Evolutionary conservation across 352 stramenopile genomes (phyloP), one percentile per base, ranked within the genome.

Genomic region (Globisporangium sylvaticum): DNA sequence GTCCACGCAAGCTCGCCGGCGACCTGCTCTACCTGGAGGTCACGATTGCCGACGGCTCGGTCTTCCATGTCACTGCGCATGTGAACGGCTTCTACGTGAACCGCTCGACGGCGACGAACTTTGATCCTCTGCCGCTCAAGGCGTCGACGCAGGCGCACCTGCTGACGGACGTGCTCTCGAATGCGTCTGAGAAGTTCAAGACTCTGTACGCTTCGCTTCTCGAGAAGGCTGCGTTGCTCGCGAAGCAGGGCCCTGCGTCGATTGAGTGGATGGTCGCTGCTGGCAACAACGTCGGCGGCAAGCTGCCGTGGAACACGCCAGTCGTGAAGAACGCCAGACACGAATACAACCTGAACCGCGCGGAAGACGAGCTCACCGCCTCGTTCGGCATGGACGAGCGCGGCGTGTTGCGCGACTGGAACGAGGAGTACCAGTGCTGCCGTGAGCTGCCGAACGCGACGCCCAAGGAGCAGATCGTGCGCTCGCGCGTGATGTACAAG

Each of bases 381-480:
- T 89, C 82, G 3, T 97, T 94, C 62, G 96, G 96, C 46, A 91
- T 98, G 76, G 95, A 98, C 46, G 88, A 97, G 64, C 88, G 80
- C 65, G 96, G 96, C 32, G 87, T 95, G 15, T 65, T 96, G 46
- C 89, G 96, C 52, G 96, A 99, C 79, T 99, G 96, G 96, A 99
- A 99, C 69, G 96, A 99, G 62, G 96, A 99, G 72, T 95, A 98
- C 60, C 96, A 99, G 72, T 93, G 88, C 77, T 95, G 88, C 50
- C 84, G 87, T 24, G 87, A 96, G 48, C 73, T 97, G 42, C 87
- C 90, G 7, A 82, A 79, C 7, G 71, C 78, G 25, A 93, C 78
- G 7, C 70, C 98, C 12, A 83, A 84, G 62, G 92, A 98, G 32
- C 83, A 97, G 62, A 83, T 98, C 64, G 89, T 98, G 63, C 91